A percentile compares a stretch with the other conserved stretches of the same genome.
These are phyloP conservation scores for Russula virescens DNA, from an alignment of 768 basidiomycete species.

Conservation along the genomic window DNA sequence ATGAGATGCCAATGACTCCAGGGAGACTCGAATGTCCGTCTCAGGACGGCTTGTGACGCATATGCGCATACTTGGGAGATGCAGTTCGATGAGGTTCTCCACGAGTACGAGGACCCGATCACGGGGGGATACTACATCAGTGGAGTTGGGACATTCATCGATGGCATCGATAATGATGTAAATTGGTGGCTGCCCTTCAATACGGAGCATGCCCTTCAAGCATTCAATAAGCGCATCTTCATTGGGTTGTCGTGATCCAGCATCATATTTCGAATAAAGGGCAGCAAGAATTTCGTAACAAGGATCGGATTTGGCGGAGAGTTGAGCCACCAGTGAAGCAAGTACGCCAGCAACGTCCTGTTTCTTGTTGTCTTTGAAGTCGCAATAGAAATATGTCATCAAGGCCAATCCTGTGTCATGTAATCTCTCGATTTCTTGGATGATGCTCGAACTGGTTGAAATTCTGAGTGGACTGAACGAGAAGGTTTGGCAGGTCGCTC, in stretches of 20 bases:
- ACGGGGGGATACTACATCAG: background rate
- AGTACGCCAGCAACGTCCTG: background rate
- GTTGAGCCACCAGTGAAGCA: background rate
- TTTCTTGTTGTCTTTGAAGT: background rate
- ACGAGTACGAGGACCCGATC: background rate
- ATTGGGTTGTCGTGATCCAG: background rate
- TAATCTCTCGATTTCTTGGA: background rate
- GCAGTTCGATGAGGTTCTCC: background rate
- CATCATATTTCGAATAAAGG: background rate
- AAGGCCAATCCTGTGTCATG: background rate
- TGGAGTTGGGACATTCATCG: background rate
- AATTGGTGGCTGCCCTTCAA: background rate
- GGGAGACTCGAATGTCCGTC: background rate
- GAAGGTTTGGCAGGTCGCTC: background rate
- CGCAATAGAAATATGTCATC: background rate
- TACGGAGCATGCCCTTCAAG: background rate
- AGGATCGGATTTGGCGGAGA: background rate
- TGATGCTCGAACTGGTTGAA: background rate
- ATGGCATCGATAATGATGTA: background rate
- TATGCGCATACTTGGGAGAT: background rate
- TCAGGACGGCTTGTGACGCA: background rate
- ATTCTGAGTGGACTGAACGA: too few species aligned
- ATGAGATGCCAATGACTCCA: background rate
- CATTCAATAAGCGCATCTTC: background rate
- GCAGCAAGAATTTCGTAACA: background rate